Evolutionary conservation across 1,284 basidiomycete genomes (phyloP).

Genomic region (Tylopilus microsporus): DNA sequence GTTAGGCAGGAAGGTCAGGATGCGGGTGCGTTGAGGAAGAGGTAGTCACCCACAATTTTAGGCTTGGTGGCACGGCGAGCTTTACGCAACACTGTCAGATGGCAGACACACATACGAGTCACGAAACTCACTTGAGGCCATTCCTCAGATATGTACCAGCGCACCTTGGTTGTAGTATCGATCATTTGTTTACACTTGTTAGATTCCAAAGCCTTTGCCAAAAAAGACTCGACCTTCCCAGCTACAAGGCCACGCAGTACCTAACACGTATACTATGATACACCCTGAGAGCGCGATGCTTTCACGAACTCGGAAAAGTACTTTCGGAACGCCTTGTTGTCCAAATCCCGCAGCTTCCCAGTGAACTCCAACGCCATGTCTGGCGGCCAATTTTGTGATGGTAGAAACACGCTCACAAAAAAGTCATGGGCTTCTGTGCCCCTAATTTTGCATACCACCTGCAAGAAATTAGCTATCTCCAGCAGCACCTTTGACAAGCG

Average conservation of each 20-base stretch:
- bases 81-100: conserved; percentile 16
- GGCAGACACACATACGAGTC: not conserved
- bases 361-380: conserved; percentile 78
- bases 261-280: conserved; percentile 42
- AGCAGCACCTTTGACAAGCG: conserved; percentile 63
- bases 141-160: conserved; percentile 27
- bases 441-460: conserved; percentile 72
- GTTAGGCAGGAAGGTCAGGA: conserved; percentile 19
- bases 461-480: conserved; percentile 83
- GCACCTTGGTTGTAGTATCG: conserved; percentile 12
- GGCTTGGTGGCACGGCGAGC: conserved; percentile 42
- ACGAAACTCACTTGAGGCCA: conserved; percentile 41
- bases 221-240: conserved; percentile 19
- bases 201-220: conserved; percentile 32
- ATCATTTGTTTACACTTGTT: conserved; percentile 31
- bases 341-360: conserved; percentile 70
- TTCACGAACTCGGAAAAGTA: conserved; percentile 84
- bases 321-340: conserved; percentile 81
- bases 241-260: not conserved
- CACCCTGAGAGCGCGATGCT: conserved; percentile 50
- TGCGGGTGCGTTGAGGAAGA: conserved; percentile 12
- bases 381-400: conserved; percentile 82
- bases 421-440: conserved; percentile 84
- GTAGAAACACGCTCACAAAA: conserved; percentile 77
- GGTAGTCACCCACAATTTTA: conserved; percentile 45